These are phyloP conservation scores for Solanum dulcamara DNA, from an alignment of 257 asterid species.

Conservation along the genomic window DNA sequence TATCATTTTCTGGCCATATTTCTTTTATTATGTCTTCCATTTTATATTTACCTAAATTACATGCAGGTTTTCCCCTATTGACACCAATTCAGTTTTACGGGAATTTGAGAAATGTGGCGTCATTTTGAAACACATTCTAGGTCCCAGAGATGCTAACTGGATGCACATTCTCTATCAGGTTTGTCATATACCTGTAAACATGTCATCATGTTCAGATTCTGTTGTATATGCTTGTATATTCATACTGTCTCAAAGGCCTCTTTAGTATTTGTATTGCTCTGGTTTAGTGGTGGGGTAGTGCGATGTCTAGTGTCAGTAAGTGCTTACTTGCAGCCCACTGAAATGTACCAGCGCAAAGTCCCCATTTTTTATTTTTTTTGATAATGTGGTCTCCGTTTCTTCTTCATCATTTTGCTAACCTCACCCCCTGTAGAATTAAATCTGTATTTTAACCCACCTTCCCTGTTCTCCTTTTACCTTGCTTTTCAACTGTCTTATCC, in stretches of 20 bases:
- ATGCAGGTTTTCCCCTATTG: constrained; percentile 78
- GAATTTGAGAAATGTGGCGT: constrained; percentile 92
- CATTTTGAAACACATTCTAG: constrained; percentile 85
- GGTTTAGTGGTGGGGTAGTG: background rate
- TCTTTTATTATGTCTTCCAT: background rate
- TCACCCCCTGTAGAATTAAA: background rate
- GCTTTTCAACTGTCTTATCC: background rate
- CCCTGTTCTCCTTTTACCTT: background rate
- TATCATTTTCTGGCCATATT: no score
- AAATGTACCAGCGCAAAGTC: background rate
- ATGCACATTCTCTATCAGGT: constrained; percentile 97
- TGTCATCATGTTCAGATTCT: background rate
- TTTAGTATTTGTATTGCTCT: background rate
- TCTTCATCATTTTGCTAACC: background rate
- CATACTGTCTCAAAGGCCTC: background rate
- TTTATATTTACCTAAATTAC: background rate
- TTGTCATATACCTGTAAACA: background rate
- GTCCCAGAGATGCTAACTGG: constrained; percentile 97
- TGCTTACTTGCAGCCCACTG: background rate
- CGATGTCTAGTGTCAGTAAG: background rate
- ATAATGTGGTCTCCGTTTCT: background rate
- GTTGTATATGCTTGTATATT: background rate
- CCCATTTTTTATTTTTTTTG: background rate
- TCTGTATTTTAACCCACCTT: background rate
- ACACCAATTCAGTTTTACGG: constrained; percentile 76